Evolutionary conservation across 768 basidiomycete species (phyloP).

Genomic region (Dacryopinax spathularia): DNA sequence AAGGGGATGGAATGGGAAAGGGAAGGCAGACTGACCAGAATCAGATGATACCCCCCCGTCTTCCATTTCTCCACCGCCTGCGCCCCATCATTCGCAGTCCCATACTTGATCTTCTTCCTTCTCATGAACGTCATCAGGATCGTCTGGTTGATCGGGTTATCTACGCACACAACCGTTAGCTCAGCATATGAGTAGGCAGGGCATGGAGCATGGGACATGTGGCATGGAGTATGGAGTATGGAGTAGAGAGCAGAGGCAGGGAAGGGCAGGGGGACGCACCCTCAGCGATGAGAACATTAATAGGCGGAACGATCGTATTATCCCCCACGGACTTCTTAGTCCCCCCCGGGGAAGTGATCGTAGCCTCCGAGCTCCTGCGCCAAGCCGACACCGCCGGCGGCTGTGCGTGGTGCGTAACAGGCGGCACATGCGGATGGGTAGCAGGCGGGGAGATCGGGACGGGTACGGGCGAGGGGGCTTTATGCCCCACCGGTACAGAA

Average conservation of each 20-base stretch:
- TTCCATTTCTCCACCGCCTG: conserved; percentile 95
- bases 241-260: conserved; percentile 5
- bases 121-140: conserved; percentile 95
- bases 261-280: conserved; percentile 37
- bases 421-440: too few relatives aligned
- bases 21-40: conserved; percentile 48
- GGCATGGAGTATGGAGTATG: neutral
- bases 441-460: too few relatives aligned
- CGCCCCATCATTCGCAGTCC: conserved; percentile 83
- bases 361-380: conserved; percentile 22
- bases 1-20: neutral
- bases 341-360: conserved; percentile 26
- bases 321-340: conserved; percentile 41
- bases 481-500: too few relatives aligned
- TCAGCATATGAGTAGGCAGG: neutral
- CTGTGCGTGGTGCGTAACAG: too few relatives aligned
- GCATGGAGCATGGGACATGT: neutral
- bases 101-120: conserved; percentile 89
- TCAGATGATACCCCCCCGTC: conserved; percentile 85
- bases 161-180: conserved; percentile 32
- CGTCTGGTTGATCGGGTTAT: conserved; percentile 97
- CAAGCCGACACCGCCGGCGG: neutral
- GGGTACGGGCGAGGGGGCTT: too few relatives aligned
- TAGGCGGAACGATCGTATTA: conserved; percentile 77
- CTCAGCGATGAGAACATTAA: conserved; percentile 95